A percentile compares a stretch with the other conserved stretches of the same genome.
Conservation (phyloP, 148 eudicot species). For the Vaccinium corymbosum region DNA sequence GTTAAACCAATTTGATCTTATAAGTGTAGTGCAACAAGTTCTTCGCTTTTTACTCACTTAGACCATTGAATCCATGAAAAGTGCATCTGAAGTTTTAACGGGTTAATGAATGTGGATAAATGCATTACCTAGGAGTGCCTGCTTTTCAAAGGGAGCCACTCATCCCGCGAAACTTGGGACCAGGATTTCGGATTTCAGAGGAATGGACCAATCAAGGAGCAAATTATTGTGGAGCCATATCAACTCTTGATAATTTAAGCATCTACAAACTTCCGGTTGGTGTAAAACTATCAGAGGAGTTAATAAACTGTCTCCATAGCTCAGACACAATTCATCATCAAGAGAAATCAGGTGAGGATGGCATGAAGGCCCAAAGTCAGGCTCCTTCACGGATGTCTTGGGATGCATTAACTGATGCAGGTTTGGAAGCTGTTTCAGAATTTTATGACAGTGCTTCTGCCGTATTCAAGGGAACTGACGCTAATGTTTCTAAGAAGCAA, state of each 20-base stretch:
- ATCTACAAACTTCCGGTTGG: constrained; percentile 77
- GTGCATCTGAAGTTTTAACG: background rate
- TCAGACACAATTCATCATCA: constrained; percentile 26
- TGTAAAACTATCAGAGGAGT: constrained; percentile 49
- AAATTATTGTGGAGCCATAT: constrained; percentile 27
- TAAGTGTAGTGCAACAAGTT: background rate
- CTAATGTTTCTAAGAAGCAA: constrained; percentile 45
- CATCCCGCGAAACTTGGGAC: constrained; percentile 38
- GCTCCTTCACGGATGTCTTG: constrained; percentile 29
- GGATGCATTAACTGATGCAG: constrained; percentile 32
- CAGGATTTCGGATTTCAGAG: constrained; percentile 27
- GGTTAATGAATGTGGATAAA: background rate
- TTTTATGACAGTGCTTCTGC: constrained; percentile 39
- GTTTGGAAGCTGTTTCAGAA: constrained; percentile 35
- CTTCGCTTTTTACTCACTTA: background rate
- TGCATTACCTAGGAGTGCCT: constrained; percentile 36
- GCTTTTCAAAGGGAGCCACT: constrained; percentile 44
- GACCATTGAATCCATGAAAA: background rate
- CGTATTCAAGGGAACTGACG: constrained; percentile 31
- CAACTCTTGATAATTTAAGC: constrained; percentile 46
- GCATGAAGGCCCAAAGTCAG: constrained; percentile 25
- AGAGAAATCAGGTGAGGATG: constrained; percentile 29
- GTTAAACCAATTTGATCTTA: background rate
- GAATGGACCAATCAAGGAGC: constrained; percentile 38
- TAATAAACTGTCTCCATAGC: constrained; percentile 29